Evolutionary conservation across 1,284 basidiomycete genomes (phyloP), one percentile per base, ranked within the genome.

Genomic region (Stereum hirsutum): DNA sequence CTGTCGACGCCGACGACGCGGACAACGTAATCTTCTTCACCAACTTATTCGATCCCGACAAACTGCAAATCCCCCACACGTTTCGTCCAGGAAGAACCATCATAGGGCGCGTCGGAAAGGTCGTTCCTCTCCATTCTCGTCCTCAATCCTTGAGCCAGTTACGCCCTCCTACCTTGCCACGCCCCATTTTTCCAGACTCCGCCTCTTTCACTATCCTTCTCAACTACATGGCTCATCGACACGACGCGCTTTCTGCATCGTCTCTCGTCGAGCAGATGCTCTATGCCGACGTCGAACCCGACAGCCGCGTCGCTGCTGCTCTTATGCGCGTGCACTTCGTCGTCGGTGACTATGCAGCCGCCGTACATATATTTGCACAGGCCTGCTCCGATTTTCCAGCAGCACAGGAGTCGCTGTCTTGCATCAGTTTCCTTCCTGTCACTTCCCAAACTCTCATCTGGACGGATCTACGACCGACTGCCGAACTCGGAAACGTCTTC

Each of bases 181-280:
- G 30, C 28, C 23, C 27, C n/a, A 21, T 41, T 33, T 11, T 32
- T 35, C 41, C 78, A 15, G 72, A 82, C 51, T 65, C 70, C 6
- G 64, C 66, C 8, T 88, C 84, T 2, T 83, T 76, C 60, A 72
- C 75, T 8, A 73, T 81, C 25, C 66, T 84, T 47, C 72, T 86
- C 55, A 72, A 78, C 52, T 68, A 77, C 49, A 57, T 78, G 41
- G 69, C 72, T n/a, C 59, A 53, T 15, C 62, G 61, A 31, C 59
- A 60, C 26, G 68, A 78, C 50, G 58, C 75, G 19, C 46, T 61
- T n/a, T 64, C 65, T 33, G 68, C 74, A 7, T 54, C 73, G 39
- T 55, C 59, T 23, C 58, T 82, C 32, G 59, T 80, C 37, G 55
- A 66, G 30, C 64, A 63, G 26, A 75, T 85, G 71, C 52, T 61